These are phyloP conservation scores for Ceriops decandra DNA, from an alignment of 345 rosid species.

Conservation along the genomic window DNA sequence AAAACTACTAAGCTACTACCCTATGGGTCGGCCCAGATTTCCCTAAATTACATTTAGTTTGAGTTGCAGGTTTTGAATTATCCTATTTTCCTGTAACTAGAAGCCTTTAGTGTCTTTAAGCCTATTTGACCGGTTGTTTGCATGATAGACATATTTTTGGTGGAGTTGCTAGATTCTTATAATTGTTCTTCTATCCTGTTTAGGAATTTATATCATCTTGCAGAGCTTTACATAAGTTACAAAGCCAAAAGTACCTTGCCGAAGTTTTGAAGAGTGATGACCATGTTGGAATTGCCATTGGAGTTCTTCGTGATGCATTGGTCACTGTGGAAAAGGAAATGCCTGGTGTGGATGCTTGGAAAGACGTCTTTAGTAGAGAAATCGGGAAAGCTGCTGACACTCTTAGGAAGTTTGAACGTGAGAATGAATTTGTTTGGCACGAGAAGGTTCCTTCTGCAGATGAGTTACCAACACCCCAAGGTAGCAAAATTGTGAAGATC, in stretches of 20 bases:
- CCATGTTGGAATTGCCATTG: constrained; percentile 51
- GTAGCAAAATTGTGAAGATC: constrained; percentile 51
- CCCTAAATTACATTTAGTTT: background rate
- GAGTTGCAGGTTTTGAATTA: background rate
- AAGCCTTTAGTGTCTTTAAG: background rate
- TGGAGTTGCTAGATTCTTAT: background rate
- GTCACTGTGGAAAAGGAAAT: constrained; percentile 27
- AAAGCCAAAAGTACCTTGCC: constrained; percentile 53
- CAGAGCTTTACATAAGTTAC: constrained; percentile 60
- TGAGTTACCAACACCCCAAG: constrained; percentile 54
- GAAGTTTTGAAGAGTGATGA: constrained; percentile 35
- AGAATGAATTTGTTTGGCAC: constrained; percentile 58
- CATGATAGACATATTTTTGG: background rate
- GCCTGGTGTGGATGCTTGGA: constrained; percentile 61
- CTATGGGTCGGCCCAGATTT: background rate
- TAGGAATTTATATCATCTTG: constrained; percentile 59
- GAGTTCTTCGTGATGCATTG: constrained; percentile 53
- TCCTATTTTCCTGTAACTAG: background rate
- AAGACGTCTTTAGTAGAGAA: constrained; percentile 37
- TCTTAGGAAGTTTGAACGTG: constrained; percentile 47
- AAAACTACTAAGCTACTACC: no score
- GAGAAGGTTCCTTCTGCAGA: constrained; percentile 42
- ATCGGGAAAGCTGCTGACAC: constrained; percentile 35
- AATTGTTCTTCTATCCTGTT: constrained; percentile 7
- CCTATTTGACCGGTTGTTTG: background rate